Evolutionary conservation across 2,329 filamentous ascomycete species (phyloP), one percentile per base, ranked within the genome.

Genomic region (Fusarium sp.): DNA sequence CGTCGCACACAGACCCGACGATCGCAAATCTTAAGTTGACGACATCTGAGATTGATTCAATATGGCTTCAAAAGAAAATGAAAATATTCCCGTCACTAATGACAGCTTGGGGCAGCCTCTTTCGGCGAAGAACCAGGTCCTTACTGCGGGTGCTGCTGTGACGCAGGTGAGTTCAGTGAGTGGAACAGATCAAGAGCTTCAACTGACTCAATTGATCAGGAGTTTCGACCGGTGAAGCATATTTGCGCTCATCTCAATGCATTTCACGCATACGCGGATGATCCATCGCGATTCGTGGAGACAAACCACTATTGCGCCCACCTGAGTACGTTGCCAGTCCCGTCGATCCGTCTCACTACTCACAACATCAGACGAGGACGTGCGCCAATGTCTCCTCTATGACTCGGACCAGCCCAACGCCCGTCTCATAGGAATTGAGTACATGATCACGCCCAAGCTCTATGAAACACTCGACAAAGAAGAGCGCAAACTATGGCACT

Each of bases 281-380:
- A 95, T 45, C 88, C 89, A 0, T 84, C 81, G 3, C 88, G 91
- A 15, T 84, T 82, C 39, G 89, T 96, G 2, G 92, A 96, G 76
- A 83, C 92, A 1, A 94, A 96, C 75, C 93, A 96, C 77, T 97
- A 96, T 79, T 97, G 93, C 76, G 86, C 90, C 1, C 92, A 96
- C 73, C 73, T 96, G 6, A 93, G 76, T 77, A 70, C 1, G 62
- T 53, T 11, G 0, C 5, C 1, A 0, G 0, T 19, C 8, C 2
- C 8, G 17, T 30, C 4, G 6, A 6, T 0, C 5, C 2, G 15
- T 2, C 3, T n/a, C 10, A 17, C 86, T 85, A 82, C 82, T 84
- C 65, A 48, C 66, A 33, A 0, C 6, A 6, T 1, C 5, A 59
- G 77, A 79, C 33, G 62, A 76, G 82, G 92, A 96, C 65, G 84